phyloP scores from a whole-genome alignment of 2,329 filamentous ascomycete genomes.

The Geosmithia flava region DNA sequence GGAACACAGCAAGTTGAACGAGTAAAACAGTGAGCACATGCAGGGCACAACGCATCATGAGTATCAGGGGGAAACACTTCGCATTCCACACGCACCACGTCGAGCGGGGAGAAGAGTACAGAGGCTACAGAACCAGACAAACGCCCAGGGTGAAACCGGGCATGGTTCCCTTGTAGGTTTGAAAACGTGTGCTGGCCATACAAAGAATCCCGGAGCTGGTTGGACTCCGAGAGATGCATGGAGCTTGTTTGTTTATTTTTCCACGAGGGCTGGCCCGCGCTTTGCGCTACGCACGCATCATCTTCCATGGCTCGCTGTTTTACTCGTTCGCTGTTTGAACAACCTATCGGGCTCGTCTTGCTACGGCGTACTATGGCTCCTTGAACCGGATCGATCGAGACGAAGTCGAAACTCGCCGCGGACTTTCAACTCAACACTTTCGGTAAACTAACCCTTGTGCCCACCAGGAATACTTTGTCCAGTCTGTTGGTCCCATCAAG shows the following conservation, averaged over 20 bases:
- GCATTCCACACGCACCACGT: background rate
- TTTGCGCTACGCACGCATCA: background rate
- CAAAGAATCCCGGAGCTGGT: background rate
- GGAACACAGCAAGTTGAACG: constrained; percentile 18
- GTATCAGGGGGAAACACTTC: background rate
- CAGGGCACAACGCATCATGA: background rate
- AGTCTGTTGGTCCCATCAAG: constrained; percentile 83
- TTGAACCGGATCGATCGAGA: constrained; percentile 13
- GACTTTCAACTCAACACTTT: constrained; percentile 12
- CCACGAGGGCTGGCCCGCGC: background rate
- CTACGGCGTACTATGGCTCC: constrained; percentile 7
- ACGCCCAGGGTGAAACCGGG: background rate
- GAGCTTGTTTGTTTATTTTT: background rate
- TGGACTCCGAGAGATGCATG: background rate
- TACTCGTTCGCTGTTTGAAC: constrained; percentile 5
- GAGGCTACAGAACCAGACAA: background rate
- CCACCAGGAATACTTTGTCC: constrained; percentile 88
- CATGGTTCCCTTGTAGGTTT: background rate
- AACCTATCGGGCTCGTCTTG: constrained; percentile 5
- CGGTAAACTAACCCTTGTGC: constrained; percentile 54
- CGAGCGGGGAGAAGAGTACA: background rate
- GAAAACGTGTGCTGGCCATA: background rate
- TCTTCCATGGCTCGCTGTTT: constrained; percentile 2
- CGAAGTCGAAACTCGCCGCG: constrained; percentile 16
- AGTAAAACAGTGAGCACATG: constrained; percentile 40